Percentiles rank a stretch among this genome's conserved stretches.
Conservation (phyloP, 176 grass and related monocot genomes). For the Panicum miliaceum region DNA sequence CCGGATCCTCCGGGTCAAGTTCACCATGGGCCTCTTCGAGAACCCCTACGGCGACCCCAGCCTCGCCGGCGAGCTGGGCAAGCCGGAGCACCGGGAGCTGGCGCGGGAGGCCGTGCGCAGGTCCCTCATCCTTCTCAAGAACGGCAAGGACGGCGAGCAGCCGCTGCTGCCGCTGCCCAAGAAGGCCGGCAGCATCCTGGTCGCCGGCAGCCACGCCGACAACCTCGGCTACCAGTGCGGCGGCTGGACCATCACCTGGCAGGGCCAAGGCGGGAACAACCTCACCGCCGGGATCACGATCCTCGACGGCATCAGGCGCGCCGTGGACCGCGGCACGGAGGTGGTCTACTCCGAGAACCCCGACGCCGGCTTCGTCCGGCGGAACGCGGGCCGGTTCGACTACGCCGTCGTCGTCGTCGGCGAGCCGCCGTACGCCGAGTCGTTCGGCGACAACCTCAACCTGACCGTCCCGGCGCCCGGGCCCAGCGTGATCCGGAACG, state of each 20-base stretch:
- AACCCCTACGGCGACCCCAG: conserved; percentile 60
- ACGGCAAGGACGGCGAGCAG: neutral
- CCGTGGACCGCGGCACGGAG: conserved; percentile 47
- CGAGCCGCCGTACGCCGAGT: conserved; percentile 65
- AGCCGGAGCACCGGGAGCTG: conserved; percentile 70
- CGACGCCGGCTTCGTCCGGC: conserved; percentile 43
- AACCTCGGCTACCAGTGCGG: conserved; percentile 77
- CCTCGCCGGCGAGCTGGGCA: conserved; percentile 56
- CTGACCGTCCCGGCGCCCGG: conserved; percentile 68
- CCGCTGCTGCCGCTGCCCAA: neutral
- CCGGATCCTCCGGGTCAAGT: conserved; percentile 84
- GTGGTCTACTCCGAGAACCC: conserved; percentile 66
- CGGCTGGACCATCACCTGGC: conserved; percentile 85
- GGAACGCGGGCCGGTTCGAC: conserved; percentile 44
- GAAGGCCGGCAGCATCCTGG: conserved; percentile 45
- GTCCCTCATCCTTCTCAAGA: conserved; percentile 50
- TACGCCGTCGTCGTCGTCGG: conserved; percentile 66
- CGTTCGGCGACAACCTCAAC: conserved; percentile 63
- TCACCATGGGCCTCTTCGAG: conserved; percentile 83
- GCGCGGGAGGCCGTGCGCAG: conserved; percentile 71
- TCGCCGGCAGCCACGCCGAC: conserved; percentile 65
- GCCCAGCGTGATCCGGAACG: conserved; percentile 46
- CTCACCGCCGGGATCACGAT: neutral
- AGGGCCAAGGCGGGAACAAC: conserved; percentile 36
- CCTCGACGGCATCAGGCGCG: neutral